These are phyloP conservation scores for Sarocladium strictum DNA, from an alignment of 2,329 filamentous ascomycete genomes.

Conservation along the genomic window DNA sequence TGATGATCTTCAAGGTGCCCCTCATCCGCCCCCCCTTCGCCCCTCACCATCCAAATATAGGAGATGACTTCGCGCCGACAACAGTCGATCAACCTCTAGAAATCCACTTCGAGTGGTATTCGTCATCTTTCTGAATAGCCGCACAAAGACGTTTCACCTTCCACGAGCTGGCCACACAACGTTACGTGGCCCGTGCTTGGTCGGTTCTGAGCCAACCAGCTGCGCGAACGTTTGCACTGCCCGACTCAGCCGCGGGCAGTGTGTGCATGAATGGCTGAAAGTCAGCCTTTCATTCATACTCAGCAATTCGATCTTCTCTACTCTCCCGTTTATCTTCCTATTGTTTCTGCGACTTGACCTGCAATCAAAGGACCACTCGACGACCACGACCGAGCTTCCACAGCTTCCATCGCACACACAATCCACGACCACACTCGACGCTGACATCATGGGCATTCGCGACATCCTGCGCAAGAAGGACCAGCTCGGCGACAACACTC, in stretches of 20 bases:
- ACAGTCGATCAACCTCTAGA: background rate
- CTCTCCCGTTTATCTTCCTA: too few relatives aligned
- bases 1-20: background rate
- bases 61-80: background rate
- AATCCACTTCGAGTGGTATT: slow-evolving; percentile 1
- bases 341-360: too few relatives aligned
- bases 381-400: too few relatives aligned
- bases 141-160: too few relatives aligned
- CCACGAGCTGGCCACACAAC: too few relatives aligned
- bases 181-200: too few relatives aligned
- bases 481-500: slow-evolving; percentile 22
- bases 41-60: slow-evolving; percentile 2
- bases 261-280: background rate
- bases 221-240: too few relatives aligned
- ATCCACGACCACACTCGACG: background rate
- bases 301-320: too few relatives aligned
- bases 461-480: slow-evolving; percentile 51
- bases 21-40: background rate
- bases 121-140: background rate
- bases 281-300: background rate
- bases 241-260: slow-evolving; percentile 5
- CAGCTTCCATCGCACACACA: too few relatives aligned
- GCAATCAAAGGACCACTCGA: too few relatives aligned
- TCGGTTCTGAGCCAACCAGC: too few relatives aligned
- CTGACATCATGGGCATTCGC: slow-evolving; percentile 40